Base-by-base conservation (phyloP, 2,329 filamentous ascomycete genomes). In the Colletotrichum horii region DNA sequence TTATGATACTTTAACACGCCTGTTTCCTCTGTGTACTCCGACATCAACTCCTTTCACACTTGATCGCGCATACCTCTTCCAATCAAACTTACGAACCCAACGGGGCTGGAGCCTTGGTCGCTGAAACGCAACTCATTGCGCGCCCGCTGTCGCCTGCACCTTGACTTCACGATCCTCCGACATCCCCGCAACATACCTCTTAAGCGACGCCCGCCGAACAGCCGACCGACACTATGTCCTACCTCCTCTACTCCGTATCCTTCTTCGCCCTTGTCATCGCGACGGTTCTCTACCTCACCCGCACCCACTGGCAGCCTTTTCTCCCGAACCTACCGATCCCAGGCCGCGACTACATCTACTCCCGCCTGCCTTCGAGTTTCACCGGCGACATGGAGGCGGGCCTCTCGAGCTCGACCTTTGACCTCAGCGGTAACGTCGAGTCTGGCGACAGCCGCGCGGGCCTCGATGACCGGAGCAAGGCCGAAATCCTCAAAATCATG, bases 401-500 rank as follows among this genome's bases (percentile, higher is more conserved):
- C 24, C 90, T 99, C 32, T 94, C 93, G 56, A 96, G 94, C 76
- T 90, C 90, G 71, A 94, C 93, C 70, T 99, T 99, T 83, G 94
- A 98, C 81, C 90, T 99, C 30, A 87, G 89, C 12, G 91, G 90
- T 77, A 99, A 99, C 82, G 88, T 99, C 38, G 93, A 93, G 74
- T 91, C 90, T 15, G 94, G 94, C 66, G 97, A 99, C 83, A 88
- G 89, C 34, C 91, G 97, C 78, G 91, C 92, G 1, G 97, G 97
- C 0, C 89, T 99, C 22, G 96, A 98, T 82, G 92, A 94, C 78
- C 88, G 87, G 64, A 94, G 91, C 72, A 98, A 98, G 88, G 87
- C 89, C 52, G 95, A 98, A 84, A 93, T 99, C 56, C 90, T 96
- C 80, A 91, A 91, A 80, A 96, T 99, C 79, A 99, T 99, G 97